Percentiles rank a stretch among this genome's conserved stretches.
Evolutionary conservation across 768 basidiomycete genomes (phyloP).

Genomic region (Boletus speciosus): DNA sequence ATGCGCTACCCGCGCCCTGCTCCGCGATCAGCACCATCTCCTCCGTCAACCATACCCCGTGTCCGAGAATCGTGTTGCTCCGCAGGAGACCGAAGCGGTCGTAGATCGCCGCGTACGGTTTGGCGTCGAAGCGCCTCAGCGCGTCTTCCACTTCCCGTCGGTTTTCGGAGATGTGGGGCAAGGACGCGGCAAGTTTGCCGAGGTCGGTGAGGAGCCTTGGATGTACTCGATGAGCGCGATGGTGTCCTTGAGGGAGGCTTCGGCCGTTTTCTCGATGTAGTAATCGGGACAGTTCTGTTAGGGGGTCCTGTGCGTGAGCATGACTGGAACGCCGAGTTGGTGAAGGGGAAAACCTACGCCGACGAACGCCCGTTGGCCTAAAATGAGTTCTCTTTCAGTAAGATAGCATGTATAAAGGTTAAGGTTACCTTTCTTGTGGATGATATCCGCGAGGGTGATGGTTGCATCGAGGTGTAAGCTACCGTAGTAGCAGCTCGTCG

Average conservation of each 20-base stretch:
- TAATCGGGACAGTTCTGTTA: constrained; percentile 50
- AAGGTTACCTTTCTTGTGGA: constrained; percentile 50
- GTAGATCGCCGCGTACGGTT: constrained; percentile 76
- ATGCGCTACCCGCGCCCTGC: constrained; percentile 73
- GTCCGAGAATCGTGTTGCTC: constrained; percentile 78
- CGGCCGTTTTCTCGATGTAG: constrained; percentile 61
- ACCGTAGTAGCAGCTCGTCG: constrained; percentile 88
- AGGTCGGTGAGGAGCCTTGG: constrained; percentile 58
- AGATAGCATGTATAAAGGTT: neutral
- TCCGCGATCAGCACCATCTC: constrained; percentile 69
- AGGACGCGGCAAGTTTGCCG: constrained; percentile 50
- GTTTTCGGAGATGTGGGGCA: constrained; percentile 85
- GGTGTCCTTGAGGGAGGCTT: constrained; percentile 57
- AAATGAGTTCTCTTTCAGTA: neutral
- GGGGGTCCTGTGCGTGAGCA: constrained; percentile 8
- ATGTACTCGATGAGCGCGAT: constrained; percentile 64
- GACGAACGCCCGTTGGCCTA: constrained; percentile 81
- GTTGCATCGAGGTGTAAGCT: constrained; percentile 77
- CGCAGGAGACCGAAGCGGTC: constrained; percentile 70
- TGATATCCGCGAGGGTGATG: constrained; percentile 71
- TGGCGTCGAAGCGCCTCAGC: constrained; percentile 59
- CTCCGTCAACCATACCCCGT: constrained; percentile 72
- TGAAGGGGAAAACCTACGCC: constrained; percentile 49
- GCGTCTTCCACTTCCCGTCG: constrained; percentile 61
- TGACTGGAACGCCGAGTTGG: neutral